A percentile compares a stretch with the other conserved stretches of the same genome.
Evolutionary conservation across 257 asterid species (phyloP).

Genomic region (Nyctanthes arbortristis): DNA sequence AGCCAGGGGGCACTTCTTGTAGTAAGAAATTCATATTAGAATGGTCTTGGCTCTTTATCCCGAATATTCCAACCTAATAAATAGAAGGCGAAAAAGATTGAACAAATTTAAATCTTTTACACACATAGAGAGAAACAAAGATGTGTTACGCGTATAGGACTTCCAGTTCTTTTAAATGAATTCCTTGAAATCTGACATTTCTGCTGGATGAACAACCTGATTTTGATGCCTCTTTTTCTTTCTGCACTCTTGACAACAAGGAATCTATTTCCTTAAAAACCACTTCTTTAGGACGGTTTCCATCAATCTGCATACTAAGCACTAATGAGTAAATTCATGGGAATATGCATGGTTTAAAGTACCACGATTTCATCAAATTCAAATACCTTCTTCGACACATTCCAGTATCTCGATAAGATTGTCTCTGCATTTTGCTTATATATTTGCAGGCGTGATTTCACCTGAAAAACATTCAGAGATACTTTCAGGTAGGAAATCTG

Average conservation of each 20-base stretch:
- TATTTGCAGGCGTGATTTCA: conserved; percentile 74
- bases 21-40: background rate
- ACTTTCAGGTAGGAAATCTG: conserved; percentile 1
- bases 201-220: conserved; percentile 32
- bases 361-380: conserved; percentile 10
- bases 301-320: conserved; percentile 61
- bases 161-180: background rate
- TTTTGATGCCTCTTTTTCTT: conserved; percentile 44
- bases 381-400: conserved; percentile 59
- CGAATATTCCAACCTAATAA: background rate
- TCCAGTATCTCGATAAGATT: conserved; percentile 57
- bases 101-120: background rate
- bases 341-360: conserved; percentile 16
- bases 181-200: conserved; percentile 15
- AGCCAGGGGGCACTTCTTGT: background rate
- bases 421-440: conserved; percentile 79
- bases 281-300: conserved; percentile 68
- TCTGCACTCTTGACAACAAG: conserved; percentile 47
- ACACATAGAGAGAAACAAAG: too few species aligned
- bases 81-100: background rate
- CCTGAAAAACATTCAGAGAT: conserved; percentile 46
- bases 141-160: too few species aligned
- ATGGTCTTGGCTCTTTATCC: background rate
- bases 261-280: conserved; percentile 71
- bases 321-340: conserved; percentile 16